A percentile compares a stretch with the other conserved stretches of the same genome.
Evolutionary conservation across 495 filamentous ascomycete genomes (phyloP).

Genomic region (Lentithecium fluviatile): DNA sequence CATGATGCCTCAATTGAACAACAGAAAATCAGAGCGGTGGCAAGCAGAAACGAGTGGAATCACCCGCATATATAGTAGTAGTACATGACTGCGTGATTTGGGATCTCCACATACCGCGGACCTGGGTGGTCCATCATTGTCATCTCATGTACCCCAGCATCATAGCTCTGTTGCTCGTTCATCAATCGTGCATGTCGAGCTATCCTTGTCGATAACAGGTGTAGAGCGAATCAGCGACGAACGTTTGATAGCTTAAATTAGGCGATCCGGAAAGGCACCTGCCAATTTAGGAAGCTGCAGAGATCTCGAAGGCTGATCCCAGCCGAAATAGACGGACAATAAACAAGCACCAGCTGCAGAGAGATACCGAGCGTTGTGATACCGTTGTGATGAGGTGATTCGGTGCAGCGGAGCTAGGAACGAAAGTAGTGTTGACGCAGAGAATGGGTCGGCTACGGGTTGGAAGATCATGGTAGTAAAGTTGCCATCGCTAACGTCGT

Average conservation of each 20-base stretch:
- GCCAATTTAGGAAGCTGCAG: constrained; percentile 1
- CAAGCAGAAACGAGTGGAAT: not conserved
- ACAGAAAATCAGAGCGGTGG: not conserved
- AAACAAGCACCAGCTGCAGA: not conserved
- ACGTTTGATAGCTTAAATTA: not conserved
- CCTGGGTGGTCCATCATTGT: not conserved
- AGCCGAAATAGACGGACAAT: not conserved
- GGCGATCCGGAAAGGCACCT: not conserved
- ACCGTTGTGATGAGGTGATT: not conserved
- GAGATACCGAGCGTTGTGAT: not conserved
- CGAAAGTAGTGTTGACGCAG: too few relatives aligned
- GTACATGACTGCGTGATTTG: not conserved
- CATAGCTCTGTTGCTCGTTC: not conserved
- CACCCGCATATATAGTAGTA: constrained; percentile 6
- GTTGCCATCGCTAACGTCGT: too few relatives aligned
- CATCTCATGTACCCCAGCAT: not conserved
- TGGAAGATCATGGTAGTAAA: too few relatives aligned
- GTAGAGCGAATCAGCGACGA: constrained; percentile 2
- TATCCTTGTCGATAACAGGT: too few relatives aligned
- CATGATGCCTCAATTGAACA: constrained; percentile 14
- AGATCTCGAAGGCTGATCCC: not conserved
- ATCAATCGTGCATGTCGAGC: constrained; percentile 6
- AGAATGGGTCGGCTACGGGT: too few relatives aligned
- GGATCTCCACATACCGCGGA: not conserved
- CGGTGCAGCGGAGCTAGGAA: too few relatives aligned